Evolutionary conservation across 2,329 filamentous ascomycete genomes (phyloP).

Genomic region (Grosmannia clavigera): DNA sequence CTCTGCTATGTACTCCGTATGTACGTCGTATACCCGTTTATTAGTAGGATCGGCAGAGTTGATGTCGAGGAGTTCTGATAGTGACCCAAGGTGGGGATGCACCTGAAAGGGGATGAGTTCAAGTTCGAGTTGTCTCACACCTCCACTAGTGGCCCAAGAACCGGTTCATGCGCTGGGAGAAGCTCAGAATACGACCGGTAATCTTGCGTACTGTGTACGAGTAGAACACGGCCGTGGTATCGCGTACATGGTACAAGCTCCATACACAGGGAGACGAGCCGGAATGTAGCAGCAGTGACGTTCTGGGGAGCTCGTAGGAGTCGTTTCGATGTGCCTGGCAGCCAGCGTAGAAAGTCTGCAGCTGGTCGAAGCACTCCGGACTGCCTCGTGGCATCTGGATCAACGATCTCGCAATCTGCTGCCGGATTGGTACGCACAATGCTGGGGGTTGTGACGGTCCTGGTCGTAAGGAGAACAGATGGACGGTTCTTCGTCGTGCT

Average conservation of each 20-base stretch:
- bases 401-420: not conserved
- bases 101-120: not conserved
- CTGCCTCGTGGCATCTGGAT: not conserved
- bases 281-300: not conserved
- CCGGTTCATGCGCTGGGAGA: not conserved
- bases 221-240: not conserved
- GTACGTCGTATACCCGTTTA: not conserved
- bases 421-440: not conserved
- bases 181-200: not conserved
- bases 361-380: not conserved
- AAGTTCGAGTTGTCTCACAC: not conserved
- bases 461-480: not conserved
- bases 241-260: not conserved
- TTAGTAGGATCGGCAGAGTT: not conserved
- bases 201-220: not conserved
- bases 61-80: not conserved
- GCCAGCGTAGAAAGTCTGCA: not conserved
- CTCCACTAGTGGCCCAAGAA: not conserved
- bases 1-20: not conserved
- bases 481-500: not conserved
- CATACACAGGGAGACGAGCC: not conserved
- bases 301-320: not conserved
- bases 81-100: not conserved
- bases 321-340: not conserved
- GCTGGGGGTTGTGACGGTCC: not conserved